Evolutionary conservation across 306 rosid species (phyloP), one percentile per base, ranked within the genome.

Genomic region (Comarum palustre): DNA sequence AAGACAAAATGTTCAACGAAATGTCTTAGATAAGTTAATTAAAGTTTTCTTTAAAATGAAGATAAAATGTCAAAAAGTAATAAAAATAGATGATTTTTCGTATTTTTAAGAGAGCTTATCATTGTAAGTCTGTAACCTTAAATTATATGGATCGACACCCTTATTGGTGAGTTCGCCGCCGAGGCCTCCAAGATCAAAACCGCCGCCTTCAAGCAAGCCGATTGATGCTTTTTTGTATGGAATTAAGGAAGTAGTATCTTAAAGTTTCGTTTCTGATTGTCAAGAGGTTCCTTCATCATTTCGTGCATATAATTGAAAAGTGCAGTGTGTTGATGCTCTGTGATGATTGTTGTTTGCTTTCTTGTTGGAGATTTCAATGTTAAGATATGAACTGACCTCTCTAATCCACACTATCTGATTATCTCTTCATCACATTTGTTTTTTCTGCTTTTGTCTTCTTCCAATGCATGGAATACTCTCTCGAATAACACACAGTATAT

Each of bases 351-450:
- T 66, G 75, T 43, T 61, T 81, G n/a, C 83, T 73, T 61, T 65
- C 24, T 79, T 80, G 63, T 89, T 92, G 99, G 96, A 90, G 81
- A 92, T 92, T 76, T 95, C 97, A 59, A 90, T 88, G 84, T 86
- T 95, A 85, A 90, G 99, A 87, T 94, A 91, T 82, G 98, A 91
- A 68, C 67, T 92, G 72, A n/a, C n/a, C n/a, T n/a, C n/a, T 31
- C 34, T 31, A 31, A 31, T 31, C 34, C 34, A 31, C 34, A 31
- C 3, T 31, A 3, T 31, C 34, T 31, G 34, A 31, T 31, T 3
- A 31, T 31, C 34, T 31, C 34, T 3, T 31, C 3, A 31, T 31
- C 34, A 31, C 3, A 31, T 31, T 1, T 3, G 3, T 3, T 31
- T 1, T 31, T 31, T 31, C 3, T 31, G 1, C 3, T 31, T 31